Percentiles rank a stretch among this genome's conserved stretches.
These are phyloP conservation scores for Scutellaria galericulata DNA, from an alignment of 257 asterid genomes.

Conservation along the genomic window DNA sequence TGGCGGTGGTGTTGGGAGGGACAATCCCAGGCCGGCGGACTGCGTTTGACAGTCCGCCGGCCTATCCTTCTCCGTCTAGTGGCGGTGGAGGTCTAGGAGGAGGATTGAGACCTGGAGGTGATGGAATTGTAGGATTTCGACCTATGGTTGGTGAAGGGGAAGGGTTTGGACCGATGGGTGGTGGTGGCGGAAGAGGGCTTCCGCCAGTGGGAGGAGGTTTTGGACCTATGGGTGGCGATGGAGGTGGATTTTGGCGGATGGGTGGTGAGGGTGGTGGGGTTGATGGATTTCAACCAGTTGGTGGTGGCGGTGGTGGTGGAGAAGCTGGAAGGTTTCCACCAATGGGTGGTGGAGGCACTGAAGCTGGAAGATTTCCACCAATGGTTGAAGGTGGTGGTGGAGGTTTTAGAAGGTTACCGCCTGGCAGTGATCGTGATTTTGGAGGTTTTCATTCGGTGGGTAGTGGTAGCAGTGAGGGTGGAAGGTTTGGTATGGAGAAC, in stretches of 20 bases:
- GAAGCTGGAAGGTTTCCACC: constrained; percentile 36
- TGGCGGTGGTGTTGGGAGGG: constrained; percentile 49
- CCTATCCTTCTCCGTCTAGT: constrained; percentile 46
- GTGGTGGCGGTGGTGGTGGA: constrained; percentile 21
- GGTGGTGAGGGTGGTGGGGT: constrained; percentile 35
- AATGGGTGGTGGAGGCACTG: constrained; percentile 32
- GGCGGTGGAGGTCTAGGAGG: constrained; percentile 46
- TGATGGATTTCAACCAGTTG: constrained; percentile 35
- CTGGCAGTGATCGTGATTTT: constrained; percentile 37
- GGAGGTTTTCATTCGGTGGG: constrained; percentile 45
- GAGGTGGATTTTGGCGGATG: constrained; percentile 26
- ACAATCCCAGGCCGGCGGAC: constrained; percentile 45
- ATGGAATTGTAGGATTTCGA: constrained; percentile 42
- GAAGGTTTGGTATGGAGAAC: constrained; percentile 47
- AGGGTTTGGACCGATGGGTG: constrained; percentile 44
- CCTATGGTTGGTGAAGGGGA: constrained; percentile 34
- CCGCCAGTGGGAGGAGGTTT: constrained; percentile 39
- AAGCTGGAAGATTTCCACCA: constrained; percentile 32
- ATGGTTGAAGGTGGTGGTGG: constrained; percentile 43
- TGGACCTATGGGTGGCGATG: constrained; percentile 31
- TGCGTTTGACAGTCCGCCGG: constrained; percentile 59
- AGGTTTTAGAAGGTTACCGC: constrained; percentile 39
- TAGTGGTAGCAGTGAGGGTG: constrained; percentile 41
- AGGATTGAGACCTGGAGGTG: constrained; percentile 46
- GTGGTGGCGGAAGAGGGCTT: constrained; percentile 43